Evolutionary conservation across 2,329 filamentous ascomycete species (phyloP).

Genomic region (Colletotrichum sp.): DNA sequence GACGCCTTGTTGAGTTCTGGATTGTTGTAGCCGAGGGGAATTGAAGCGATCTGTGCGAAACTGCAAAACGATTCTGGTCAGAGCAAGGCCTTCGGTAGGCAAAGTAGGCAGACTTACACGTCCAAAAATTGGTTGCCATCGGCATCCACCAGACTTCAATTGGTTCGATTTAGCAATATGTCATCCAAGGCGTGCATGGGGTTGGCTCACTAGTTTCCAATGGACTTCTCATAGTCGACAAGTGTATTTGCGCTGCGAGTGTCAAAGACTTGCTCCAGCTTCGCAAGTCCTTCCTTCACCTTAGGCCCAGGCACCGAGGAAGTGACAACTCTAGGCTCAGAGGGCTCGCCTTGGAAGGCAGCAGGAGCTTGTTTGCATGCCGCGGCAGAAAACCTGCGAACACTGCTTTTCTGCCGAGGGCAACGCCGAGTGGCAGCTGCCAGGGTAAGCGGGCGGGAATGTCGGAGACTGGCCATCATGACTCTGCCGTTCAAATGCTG

Average conservation of each 20-base stretch:
- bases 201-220: constrained; percentile 67
- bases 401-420: background rate
- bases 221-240: constrained; percentile 74
- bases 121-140: constrained; percentile 76
- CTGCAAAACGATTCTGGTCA: constrained; percentile 37
- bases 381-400: background rate
- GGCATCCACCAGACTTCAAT: constrained; percentile 61
- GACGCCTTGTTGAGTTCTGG: constrained; percentile 73
- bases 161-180: too few species aligned
- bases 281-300: constrained; percentile 70
- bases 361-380: background rate
- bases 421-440: background rate
- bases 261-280: constrained; percentile 82
- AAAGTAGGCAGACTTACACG: constrained; percentile 53
- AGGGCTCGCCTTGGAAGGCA: background rate
- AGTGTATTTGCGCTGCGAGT: constrained; percentile 86
- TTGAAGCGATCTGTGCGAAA: constrained; percentile 92
- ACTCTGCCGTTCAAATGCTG: background rate
- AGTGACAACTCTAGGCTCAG: background rate
- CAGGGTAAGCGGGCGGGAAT: background rate
- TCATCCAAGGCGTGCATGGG: too few species aligned
- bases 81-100: accelerated
- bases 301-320: constrained; percentile 70
- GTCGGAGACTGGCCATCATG: background rate
- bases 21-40: constrained; percentile 94